phyloP scores from a whole-genome alignment of 2,329 filamentous ascomycete species.

The Rutstroemia sp. region DNA sequence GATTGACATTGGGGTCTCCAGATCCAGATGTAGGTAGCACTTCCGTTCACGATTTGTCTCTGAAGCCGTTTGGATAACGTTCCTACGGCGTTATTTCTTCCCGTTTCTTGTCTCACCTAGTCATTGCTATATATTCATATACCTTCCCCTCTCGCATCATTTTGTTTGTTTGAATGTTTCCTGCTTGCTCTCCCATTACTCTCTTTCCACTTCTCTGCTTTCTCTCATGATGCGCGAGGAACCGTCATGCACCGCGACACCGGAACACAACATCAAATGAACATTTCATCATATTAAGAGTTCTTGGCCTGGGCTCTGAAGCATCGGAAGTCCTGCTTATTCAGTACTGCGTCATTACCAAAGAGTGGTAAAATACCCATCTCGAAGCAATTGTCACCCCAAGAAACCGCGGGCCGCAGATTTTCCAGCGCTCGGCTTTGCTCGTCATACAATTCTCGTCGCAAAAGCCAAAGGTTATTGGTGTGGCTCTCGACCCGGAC shows the following conservation, averaged over 20 bases:
- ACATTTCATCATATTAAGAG: not conserved
- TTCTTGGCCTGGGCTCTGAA: not conserved
- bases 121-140: not conserved
- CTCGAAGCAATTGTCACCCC: not conserved
- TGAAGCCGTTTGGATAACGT: not conserved
- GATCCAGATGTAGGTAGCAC: not conserved
- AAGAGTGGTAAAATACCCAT: not conserved
- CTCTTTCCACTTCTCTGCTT: not conserved
- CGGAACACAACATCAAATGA: conserved; percentile 2
- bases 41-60: not conserved
- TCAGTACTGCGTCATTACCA: not conserved
- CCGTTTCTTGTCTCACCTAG: not conserved
- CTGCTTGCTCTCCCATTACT: not conserved
- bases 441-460: conserved; percentile 2
- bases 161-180: not conserved
- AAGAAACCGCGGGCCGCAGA: not conserved
- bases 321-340: not conserved
- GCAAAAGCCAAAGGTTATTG: not conserved
- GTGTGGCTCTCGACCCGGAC: not conserved
- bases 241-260: not conserved
- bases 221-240: conserved; percentile 1
- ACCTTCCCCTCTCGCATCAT: not conserved
- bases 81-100: not conserved
- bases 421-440: not conserved
- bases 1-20: not conserved